Evolutionary conservation across 495 filamentous ascomycete genomes (phyloP).

Genomic region (Penicillium fimorum): DNA sequence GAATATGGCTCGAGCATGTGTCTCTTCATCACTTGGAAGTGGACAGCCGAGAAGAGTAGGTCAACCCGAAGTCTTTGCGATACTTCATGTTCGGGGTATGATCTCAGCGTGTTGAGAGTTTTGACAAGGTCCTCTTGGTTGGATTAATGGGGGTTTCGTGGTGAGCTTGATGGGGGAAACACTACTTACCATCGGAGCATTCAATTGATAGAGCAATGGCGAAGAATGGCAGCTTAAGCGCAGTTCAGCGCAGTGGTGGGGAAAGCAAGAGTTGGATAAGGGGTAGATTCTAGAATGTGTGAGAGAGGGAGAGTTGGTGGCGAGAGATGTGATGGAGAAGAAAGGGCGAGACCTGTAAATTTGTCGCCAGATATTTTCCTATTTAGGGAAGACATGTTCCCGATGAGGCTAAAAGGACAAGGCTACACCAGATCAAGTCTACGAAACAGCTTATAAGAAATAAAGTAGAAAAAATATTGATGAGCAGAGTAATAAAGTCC

Average conservation of each 20-base stretch:
- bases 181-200: not conserved
- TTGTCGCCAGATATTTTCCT: not conserved
- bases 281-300: no score
- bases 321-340: not conserved
- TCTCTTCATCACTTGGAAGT: not conserved
- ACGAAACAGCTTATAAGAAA: not conserved
- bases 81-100: not conserved
- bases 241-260: not conserved
- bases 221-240: not conserved
- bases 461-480: not conserved
- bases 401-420: not conserved
- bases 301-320: not conserved
- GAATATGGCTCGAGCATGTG: not conserved
- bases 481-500: slow-evolving; percentile 23
- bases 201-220: not conserved
- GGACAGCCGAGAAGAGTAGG: not conserved
- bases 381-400: not conserved
- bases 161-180: not conserved
- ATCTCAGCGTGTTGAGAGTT: not conserved
- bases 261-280: not conserved
- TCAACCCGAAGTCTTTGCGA: not conserved
- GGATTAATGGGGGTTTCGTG: not conserved
- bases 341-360: not conserved
- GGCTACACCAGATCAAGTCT: not conserved
- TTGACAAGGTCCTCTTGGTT: not conserved